Base-by-base conservation (phyloP, 1,139 yeast species). In the Suhomyces anneliseae region DNA sequence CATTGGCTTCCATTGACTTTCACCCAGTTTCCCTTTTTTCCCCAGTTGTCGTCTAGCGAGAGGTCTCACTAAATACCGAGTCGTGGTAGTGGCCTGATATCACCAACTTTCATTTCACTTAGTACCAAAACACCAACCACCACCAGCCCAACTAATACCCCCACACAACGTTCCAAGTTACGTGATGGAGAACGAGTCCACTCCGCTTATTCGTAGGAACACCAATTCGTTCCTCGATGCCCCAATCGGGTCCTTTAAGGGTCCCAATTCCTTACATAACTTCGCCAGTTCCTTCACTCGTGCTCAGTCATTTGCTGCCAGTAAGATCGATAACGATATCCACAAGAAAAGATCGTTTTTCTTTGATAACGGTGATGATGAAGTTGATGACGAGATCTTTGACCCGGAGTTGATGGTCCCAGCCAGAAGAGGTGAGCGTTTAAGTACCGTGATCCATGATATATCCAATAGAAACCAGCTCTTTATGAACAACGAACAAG, bases 331-430 rank as follows among this genome's bases (percentile, higher is more conserved):
- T 52, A 70, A 70, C 51, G 76, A 71, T 39, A 72, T 75, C 54
- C 75, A 69, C 55, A 70, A 65, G 45, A 70, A 69, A 46, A 58
- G 80, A 47, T 73, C 79, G 0, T 75, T 74, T 51, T 74, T 75
- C 49, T 59, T 59, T 11, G 53, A 48, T 12, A 57, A 53, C 12
- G 51, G 46, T 6, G 54, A 50, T 29, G 57, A 50, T 26, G 69
- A 59, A 26, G 53, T 49, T 34, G 77, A 70, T 31, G 89, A 83
- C 56, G 90, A 83, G 59, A 65, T 82, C n/a, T 81, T 79, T 54
- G 92, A 86, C 59, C 89, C 89, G 0, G 82, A 79, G 38, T 77
- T 87, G n/a, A 69, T 85, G 74, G 81, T 83, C 1, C 92, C 92
- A 1, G 74, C 87, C 7, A 61, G 72, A 27, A 64, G 80, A 45